These are phyloP conservation scores for Mortierella sp. DNA, from an alignment of 371 early-diverging fungal genomes.

Conservation along the genomic window DNA sequence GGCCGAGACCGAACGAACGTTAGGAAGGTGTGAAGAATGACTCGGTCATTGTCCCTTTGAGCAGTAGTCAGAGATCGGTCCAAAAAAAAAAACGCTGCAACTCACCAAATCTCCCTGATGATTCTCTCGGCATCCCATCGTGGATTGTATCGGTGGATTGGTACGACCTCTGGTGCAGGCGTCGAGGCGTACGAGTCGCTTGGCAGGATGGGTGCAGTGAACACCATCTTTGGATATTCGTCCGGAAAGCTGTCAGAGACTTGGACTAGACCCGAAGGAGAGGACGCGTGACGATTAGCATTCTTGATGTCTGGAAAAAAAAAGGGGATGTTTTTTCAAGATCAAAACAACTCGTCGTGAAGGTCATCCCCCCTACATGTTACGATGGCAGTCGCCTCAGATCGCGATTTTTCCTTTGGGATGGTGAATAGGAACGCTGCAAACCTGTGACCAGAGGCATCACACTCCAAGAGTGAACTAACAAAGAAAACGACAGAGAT, in stretches of 20 bases:
- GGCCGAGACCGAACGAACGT: background rate
- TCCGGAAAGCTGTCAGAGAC: conserved; percentile 39
- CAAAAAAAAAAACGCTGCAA: background rate
- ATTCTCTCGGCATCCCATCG: conserved; percentile 46
- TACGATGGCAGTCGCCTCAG: conserved; percentile 28
- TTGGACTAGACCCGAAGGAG: conserved; percentile 16
- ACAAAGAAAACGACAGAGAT: background rate
- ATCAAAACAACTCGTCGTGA: background rate
- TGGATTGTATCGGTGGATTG: conserved; percentile 36
- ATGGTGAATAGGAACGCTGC: conserved; percentile 34
- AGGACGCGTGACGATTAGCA: too few species aligned
- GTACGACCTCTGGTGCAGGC: conserved; percentile 26
- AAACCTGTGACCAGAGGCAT: conserved; percentile 16
- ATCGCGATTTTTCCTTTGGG: conserved; percentile 7
- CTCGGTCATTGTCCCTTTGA: too few species aligned
- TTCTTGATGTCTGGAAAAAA: background rate
- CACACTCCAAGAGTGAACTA: conserved; percentile 45
- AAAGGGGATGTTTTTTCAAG: background rate
- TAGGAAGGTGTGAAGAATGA: background rate
- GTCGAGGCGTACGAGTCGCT: conserved; percentile 1
- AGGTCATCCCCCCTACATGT: conserved; percentile 29
- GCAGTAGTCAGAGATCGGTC: background rate
- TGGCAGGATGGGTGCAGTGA: conserved; percentile 22
- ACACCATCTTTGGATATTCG: conserved; percentile 36
- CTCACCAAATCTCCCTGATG: conserved; percentile 35